Base-by-base conservation (phyloP, 2,329 filamentous ascomycete species). In the Mariannaea sp. region DNA sequence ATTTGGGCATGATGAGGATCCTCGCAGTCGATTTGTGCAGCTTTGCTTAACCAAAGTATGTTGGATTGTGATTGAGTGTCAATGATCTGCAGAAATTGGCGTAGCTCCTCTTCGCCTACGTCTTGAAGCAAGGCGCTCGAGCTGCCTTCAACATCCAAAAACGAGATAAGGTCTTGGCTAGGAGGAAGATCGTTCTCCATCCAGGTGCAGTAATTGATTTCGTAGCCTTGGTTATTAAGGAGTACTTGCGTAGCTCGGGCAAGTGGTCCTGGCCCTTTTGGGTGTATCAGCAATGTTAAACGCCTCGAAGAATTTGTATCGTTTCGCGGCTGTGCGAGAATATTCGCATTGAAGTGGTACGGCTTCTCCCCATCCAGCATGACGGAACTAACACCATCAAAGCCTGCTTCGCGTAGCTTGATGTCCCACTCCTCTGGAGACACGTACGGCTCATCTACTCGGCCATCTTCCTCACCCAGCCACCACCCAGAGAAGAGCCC, bases 401-500 rank as follows among this genome's bases (percentile, higher is more conserved):
- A 72, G 0, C 68, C 67, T 5, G 65, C 59, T 0, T 36, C 39
- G 8, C 59, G 63, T 4, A 73, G 55, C 13, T 69, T 62, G 1
- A 16, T 9, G 3, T 69, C 55, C 70, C 69, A 73, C 7, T 55
- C 26, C 3, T 60, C 52, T 1, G 51, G 27, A 1, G 55, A 44
- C 14, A 69, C 41, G n/a, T 62, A 67, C 3, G 70, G 70, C 41
- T 64, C 62, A 4, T 57, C 51, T 1, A 46, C 7, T 2, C 69
- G 63, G 1, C 51, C 55, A 12, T 71, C 66, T 1, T 57, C 53
- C 8, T 44, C 56, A 5, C 70, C 69, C 2, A 70, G 58, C 71
- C 72, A 74, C 71, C 72, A 74, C 2, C 65, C 67, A 0, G 68
- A 56, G 13, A 69, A 54, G 1, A 50, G 46, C 0, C 70, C 67